Evolutionary conservation across 2,329 filamentous ascomycete genomes (phyloP).

Genomic region (Metarhizium humberi): DNA sequence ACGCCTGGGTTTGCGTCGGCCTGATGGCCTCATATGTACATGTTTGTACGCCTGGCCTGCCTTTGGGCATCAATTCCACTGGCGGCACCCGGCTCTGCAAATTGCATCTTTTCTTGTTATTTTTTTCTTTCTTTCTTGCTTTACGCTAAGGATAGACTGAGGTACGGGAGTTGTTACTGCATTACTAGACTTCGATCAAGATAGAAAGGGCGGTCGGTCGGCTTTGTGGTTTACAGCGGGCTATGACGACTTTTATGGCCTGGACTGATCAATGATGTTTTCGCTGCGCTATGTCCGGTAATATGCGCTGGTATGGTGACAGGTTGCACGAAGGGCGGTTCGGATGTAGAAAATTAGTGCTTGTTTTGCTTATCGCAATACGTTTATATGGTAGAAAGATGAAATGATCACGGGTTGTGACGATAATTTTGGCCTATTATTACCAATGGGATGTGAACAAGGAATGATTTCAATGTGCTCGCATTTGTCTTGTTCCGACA

Average conservation of each 20-base stretch:
- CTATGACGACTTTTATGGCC: conserved; percentile 25
- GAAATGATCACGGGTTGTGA: conserved; percentile 2
- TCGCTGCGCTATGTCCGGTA: conserved; percentile 12
- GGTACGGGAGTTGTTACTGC: conserved; percentile 25
- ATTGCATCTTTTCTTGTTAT: conserved; percentile 15
- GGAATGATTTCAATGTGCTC: not conserved
- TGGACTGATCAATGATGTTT: conserved; percentile 26
- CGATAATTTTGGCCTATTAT: not conserved
- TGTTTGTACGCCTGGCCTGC: conserved; percentile 1
- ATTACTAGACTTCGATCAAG: conserved; percentile 30
- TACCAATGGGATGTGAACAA: not conserved
- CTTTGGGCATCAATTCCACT: conserved; percentile 1
- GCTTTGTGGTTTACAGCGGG: conserved; percentile 18
- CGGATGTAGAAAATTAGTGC: conserved; percentile 4
- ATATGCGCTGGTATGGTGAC: conserved; percentile 6
- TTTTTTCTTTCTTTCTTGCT: conserved; percentile 1
- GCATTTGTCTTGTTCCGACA: no score
- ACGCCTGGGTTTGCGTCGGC: conserved; percentile 3
- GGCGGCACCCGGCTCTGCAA: conserved; percentile 18
- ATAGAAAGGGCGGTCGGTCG: conserved; percentile 25
- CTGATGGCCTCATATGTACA: not conserved
- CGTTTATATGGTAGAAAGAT: conserved; percentile 3
- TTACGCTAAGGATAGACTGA: conserved; percentile 21
- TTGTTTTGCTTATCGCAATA: conserved; percentile 3
- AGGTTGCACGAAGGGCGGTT: conserved; percentile 8